These are phyloP conservation scores for Obba rivulosa DNA, from an alignment of 768 basidiomycete species.

Conservation along the genomic window DNA sequence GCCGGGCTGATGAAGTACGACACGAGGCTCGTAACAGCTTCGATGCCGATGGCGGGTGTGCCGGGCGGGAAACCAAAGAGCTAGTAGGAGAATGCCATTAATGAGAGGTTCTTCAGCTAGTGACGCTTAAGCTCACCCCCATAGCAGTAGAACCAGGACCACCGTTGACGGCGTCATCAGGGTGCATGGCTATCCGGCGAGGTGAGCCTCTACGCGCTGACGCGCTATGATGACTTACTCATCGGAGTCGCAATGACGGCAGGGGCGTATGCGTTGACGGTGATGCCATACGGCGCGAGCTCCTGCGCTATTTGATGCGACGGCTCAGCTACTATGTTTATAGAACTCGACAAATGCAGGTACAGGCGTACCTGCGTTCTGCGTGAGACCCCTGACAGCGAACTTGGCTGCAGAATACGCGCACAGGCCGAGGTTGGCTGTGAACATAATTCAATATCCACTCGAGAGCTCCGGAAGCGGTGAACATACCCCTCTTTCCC, in stretches of 20 bases:
- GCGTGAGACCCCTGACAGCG: constrained; percentile 21
- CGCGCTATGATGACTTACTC: constrained; percentile 12
- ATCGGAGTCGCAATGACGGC: constrained; percentile 17
- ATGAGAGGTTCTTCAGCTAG: not conserved
- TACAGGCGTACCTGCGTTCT: constrained; percentile 18
- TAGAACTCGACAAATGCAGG: constrained; percentile 12
- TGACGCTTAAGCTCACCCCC: not conserved
- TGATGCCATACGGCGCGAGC: constrained; percentile 17
- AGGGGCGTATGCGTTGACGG: constrained; percentile 25
- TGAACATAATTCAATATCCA: not conserved
- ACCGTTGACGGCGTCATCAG: constrained; percentile 11
- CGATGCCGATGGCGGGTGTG: constrained; percentile 1
- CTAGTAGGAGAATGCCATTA: not conserved
- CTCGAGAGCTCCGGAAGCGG: too few relatives aligned
- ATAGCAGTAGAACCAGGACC: constrained; percentile 7
- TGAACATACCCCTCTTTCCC: constrained; percentile 11
- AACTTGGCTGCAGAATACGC: constrained; percentile 22
- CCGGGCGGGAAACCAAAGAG: constrained; percentile 3
- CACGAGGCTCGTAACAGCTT: constrained; percentile 14
- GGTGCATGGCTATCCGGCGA: not conserved
- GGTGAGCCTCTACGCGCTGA: not conserved
- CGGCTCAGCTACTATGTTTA: too few relatives aligned
- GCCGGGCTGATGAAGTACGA: constrained; percentile 18
- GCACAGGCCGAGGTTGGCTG: not conserved
- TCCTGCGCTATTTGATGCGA: constrained; percentile 20